phyloP scores from a whole-genome alignment of 2,329 filamentous ascomycete species.

The Metarhizium guizhouense region DNA sequence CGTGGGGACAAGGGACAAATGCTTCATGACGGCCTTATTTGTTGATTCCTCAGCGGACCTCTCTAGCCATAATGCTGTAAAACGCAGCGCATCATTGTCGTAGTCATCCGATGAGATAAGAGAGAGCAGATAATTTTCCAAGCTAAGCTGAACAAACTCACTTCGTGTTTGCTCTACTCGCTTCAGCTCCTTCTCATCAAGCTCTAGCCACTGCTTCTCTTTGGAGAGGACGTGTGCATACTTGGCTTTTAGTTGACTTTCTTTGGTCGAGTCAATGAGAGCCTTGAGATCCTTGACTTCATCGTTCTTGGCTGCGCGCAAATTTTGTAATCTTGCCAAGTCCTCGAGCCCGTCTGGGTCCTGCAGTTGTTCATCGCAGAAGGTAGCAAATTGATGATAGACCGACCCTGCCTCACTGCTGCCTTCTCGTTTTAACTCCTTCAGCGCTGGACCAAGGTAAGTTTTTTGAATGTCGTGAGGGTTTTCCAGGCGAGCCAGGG shows the following conservation, averaged over 20 bases:
- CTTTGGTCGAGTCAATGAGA: constrained; percentile 40
- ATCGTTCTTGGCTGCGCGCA: constrained; percentile 71
- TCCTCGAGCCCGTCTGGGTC: constrained; percentile 80
- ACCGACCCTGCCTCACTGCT: constrained; percentile 73
- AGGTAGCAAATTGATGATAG: constrained; percentile 88
- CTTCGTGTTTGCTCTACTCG: constrained; percentile 68
- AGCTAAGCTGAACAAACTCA: constrained; percentile 75
- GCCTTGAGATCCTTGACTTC: constrained; percentile 69
- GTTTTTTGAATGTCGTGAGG: constrained; percentile 81
- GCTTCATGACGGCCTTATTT: constrained; percentile 64
- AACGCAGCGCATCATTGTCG: constrained; percentile 82
- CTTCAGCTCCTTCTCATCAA: constrained; percentile 81
- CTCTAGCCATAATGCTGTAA: constrained; percentile 91
- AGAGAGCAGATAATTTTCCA: constrained; percentile 88
- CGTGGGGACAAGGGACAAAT: constrained; percentile 69
- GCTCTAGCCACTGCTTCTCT: constrained; percentile 79
- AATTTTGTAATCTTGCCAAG: constrained; percentile 66
- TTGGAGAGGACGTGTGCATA: constrained; percentile 56
- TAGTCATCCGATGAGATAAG: constrained; percentile 79
- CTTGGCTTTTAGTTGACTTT: constrained; percentile 43
- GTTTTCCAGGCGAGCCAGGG: constrained; percentile 82
- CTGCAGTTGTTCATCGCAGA: constrained; percentile 90
- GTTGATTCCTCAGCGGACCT: constrained; percentile 67
- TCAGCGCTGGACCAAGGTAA: constrained; percentile 77
- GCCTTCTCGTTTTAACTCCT: constrained; percentile 61